Evolutionary conservation across 129 eudicot genomes (phyloP).

Genomic region (Kitagawia praeruptora): DNA sequence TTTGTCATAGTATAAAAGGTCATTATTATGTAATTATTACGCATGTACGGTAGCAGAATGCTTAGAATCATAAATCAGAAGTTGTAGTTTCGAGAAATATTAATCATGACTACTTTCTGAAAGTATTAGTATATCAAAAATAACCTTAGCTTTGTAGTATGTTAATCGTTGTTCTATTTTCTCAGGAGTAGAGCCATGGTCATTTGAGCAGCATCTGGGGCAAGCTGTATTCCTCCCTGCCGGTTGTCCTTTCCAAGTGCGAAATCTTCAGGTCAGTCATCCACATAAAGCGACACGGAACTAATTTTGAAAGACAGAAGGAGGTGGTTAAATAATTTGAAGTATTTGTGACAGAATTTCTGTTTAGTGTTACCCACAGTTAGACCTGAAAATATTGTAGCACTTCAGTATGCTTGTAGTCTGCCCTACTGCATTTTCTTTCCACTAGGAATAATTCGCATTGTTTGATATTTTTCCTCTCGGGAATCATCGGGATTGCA

Average conservation of each 20-base stretch:
- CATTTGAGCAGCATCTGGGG: constrained; percentile 85
- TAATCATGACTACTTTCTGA: not conserved
- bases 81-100: no score
- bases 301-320: not conserved
- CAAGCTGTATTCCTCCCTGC: constrained; percentile 92
- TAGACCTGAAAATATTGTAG: not conserved
- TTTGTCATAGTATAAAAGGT: not conserved
- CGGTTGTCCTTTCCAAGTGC: constrained; percentile 95
- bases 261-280: constrained; percentile 86
- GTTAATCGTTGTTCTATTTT: constrained; percentile 1
- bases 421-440: not conserved
- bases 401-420: not conserved
- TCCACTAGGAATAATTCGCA: not conserved
- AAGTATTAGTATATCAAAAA: not conserved
- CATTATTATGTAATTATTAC: not conserved
- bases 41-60: not conserved
- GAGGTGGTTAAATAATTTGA: not conserved
- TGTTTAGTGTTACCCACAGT: not conserved
- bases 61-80: not conserved
- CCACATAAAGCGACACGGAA: not conserved
- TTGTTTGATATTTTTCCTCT: not conserved
- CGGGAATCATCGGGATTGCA: not conserved
- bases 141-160: not conserved
- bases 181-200: constrained; percentile 92
- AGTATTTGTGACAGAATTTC: not conserved